Base-by-base conservation (phyloP, 2,329 filamentous ascomycete genomes). In the Pyricularia sp. region DNA sequence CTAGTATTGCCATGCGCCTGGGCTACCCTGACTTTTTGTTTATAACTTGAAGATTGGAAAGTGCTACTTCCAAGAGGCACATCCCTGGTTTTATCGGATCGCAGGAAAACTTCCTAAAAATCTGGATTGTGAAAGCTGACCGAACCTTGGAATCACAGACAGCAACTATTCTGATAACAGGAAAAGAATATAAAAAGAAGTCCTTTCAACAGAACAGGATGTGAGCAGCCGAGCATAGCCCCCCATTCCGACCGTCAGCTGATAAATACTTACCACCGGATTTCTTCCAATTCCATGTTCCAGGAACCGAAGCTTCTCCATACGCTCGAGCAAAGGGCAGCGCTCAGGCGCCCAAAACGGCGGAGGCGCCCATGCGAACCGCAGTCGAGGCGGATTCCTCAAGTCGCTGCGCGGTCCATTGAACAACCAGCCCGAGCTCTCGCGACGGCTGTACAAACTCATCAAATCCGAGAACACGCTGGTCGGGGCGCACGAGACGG, bases 381-480 rank as follows among this genome's bases (percentile, higher is more conserved):
- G 84, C 60, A 59, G 12, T 26, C 53, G 55, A 71, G 87, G 90
- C 74, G 88, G 86, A 72, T 96, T 97, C 79, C 89, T 97, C 79
- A 87, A 85, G 69, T 94, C 91, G 24, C 86, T 99, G 65, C 91
- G 93, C 63, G 91, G 91, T 65, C 85, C 88, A 62, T 84, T 88
- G 70, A 59, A 59, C 55, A 91, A 96, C 74, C 91, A 96, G 74
- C 91, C 93, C 4, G 92, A 97, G 75, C 84, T 97, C 31, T 92
- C 90, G 71, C 91, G 90, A 76, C 90, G 88, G 74, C 86, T 99
- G 63, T 96, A 88, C 82, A 89, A 88, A 71, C 84, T 99, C 67
- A 96, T 97, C 81, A 99, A 99, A 80, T 90, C 89, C 62, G 89
- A 96, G 77, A 97, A 97, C 81, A 87, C 89, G 73, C 87, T 93